Evolutionary conservation across 2,329 filamentous ascomycete species (phyloP).

Genomic region (Fusarium brevicatenulatum): DNA sequence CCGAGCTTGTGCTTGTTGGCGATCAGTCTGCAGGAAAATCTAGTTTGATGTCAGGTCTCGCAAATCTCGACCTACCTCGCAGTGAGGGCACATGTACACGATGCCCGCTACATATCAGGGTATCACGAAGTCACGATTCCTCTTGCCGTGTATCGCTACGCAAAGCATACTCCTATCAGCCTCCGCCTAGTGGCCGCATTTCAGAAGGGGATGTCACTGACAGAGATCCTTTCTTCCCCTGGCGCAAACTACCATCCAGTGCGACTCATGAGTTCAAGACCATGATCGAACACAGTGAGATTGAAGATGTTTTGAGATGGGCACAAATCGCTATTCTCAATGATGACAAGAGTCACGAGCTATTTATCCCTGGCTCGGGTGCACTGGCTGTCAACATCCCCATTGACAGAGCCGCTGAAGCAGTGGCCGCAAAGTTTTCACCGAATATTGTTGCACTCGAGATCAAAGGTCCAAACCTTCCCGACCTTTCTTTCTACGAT

Average conservation of each 20-base stretch:
- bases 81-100: conserved; percentile 79
- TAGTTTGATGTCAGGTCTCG: conserved; percentile 71
- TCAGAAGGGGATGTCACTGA: conserved; percentile 59
- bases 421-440: conserved; percentile 74
- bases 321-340: conserved; percentile 84
- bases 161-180: conserved; percentile 69
- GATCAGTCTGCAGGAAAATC: conserved; percentile 89
- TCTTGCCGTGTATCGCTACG: conserved; percentile 74
- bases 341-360: conserved; percentile 62
- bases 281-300: conserved; percentile 67
- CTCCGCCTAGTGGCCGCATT: conserved; percentile 52
- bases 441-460: conserved; percentile 84
- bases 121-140: conserved; percentile 70
- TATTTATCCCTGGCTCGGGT: conserved; percentile 65
- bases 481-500: conserved; percentile 84
- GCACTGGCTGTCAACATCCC: conserved; percentile 51
- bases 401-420: conserved; percentile 51
- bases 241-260: conserved; percentile 61
- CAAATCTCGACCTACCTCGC: conserved; percentile 77
- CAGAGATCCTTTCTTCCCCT: conserved; percentile 70
- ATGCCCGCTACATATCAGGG: conserved; percentile 82
- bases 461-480: conserved; percentile 76
- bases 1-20: conserved; percentile 84
- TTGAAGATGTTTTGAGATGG: conserved; percentile 75
- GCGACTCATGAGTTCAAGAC: conserved; percentile 70